Evolutionary conservation across 495 filamentous ascomycete species (phyloP).

Genomic region (Aspergillus sclerotiicarbonarius): DNA sequence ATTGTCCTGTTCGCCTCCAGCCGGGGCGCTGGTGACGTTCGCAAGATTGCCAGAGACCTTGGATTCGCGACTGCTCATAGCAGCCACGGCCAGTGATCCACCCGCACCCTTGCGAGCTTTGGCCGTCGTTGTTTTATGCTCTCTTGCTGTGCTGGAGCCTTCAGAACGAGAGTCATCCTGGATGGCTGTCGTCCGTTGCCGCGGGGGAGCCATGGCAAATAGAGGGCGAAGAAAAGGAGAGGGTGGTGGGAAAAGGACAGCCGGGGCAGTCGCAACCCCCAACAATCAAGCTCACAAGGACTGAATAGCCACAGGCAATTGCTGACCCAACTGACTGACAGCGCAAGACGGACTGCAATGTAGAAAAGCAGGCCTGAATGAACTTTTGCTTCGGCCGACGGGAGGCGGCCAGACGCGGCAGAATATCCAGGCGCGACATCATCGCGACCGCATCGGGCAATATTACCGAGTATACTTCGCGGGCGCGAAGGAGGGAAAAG

Average conservation of each 20-base stretch:
- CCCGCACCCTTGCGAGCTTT: constrained; percentile 37
- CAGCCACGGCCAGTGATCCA: constrained; percentile 4
- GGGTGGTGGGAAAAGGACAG: neutral
- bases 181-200: constrained; percentile 40
- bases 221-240: constrained; percentile 1
- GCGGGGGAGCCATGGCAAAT: constrained; percentile 45
- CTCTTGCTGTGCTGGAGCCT: constrained; percentile 51
- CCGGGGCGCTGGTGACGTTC: constrained; percentile 38
- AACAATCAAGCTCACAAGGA: neutral
- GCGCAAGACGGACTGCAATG: constrained; percentile 1
- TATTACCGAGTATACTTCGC: constrained; percentile 18
- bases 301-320: constrained; percentile 14
- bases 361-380: constrained; percentile 11
- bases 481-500: neutral
- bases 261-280: constrained; percentile 5
- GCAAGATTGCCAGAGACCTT: constrained; percentile 29
- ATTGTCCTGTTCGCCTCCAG: constrained; percentile 26
- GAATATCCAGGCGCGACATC: constrained; percentile 30
- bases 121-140: constrained; percentile 33
- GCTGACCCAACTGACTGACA: neutral
- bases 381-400: constrained; percentile 23
- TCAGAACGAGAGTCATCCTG: constrained; percentile 55
- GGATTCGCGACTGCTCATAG: constrained; percentile 8
- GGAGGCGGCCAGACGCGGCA: constrained; percentile 38
- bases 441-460: constrained; percentile 23